Conservation (phyloP, 2,329 filamentous ascomycete species). For the Aspergillus uvarum region DNA sequence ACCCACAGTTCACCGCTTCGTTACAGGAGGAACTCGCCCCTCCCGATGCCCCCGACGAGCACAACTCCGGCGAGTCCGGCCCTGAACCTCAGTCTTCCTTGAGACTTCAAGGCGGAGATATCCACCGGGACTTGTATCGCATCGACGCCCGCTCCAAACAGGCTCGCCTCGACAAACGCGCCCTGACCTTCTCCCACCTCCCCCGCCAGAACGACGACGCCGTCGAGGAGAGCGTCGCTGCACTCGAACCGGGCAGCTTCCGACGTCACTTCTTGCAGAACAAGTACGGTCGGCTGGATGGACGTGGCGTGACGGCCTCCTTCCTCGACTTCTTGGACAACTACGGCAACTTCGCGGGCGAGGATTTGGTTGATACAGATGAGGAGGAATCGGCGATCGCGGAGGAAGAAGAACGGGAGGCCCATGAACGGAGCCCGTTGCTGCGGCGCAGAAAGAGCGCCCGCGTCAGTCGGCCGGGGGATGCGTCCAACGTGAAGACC, state of each 20-base stretch:
- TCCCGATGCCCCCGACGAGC: conserved; percentile 2
- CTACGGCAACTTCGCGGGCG: conserved; percentile 74
- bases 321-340: conserved; percentile 75
- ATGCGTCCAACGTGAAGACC: conserved; percentile 68
- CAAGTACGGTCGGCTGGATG: conserved; percentile 25
- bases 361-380: conserved; percentile 61
- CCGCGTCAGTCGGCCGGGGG: conserved; percentile 52
- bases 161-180: conserved; percentile 54
- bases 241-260: conserved; percentile 56
- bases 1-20: conserved; percentile 24
- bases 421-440: conserved; percentile 60
- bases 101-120: conserved; percentile 71
- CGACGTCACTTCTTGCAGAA: conserved; percentile 52
- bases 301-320: conserved; percentile 18
- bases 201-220: conserved; percentile 23
- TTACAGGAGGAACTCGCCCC: conserved; percentile 15
- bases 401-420: conserved; percentile 53
- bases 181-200: conserved; percentile 66
- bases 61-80: background rate
- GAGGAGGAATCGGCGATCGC: conserved; percentile 52
- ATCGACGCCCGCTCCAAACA: conserved; percentile 57
- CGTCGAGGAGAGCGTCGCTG: conserved; percentile 38
- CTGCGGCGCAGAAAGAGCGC: conserved; percentile 57
- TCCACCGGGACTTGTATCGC: conserved; percentile 75
- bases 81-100: conserved; percentile 62